Conservation (phyloP, 495 filamentous ascomycete genomes). For the Aspergillus sclerotioniger region DNA sequence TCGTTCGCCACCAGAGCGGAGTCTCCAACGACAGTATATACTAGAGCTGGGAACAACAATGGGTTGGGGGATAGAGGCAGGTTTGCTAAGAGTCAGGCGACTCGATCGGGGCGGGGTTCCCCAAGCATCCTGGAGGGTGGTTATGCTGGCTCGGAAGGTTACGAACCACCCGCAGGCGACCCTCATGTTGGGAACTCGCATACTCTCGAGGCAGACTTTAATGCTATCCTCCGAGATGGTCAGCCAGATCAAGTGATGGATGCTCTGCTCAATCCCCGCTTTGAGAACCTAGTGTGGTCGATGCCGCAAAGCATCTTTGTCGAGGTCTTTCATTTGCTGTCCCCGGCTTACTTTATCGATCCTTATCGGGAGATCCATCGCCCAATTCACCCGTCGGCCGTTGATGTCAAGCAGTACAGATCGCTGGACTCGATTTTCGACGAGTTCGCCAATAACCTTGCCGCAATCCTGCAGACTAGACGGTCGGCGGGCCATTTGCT, state of each 20-base stretch:
- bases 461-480: slow-evolving; percentile 37
- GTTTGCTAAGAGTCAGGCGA: not conserved
- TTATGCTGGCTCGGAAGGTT: not conserved
- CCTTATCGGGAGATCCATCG: slow-evolving; percentile 51
- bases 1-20: not conserved
- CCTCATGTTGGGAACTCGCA: slow-evolving; percentile 7
- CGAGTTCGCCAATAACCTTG: slow-evolving; percentile 40
- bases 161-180: not conserved
- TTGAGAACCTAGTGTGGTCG: slow-evolving; percentile 29
- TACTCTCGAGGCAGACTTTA: slow-evolving; percentile 24
- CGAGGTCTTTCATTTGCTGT: slow-evolving; percentile 37
- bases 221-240: slow-evolving; percentile 27
- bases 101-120: not conserved
- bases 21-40: not conserved
- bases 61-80: not conserved
- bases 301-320: slow-evolving; percentile 37
- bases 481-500: slow-evolving; percentile 25
- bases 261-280: slow-evolving; percentile 33
- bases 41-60: not conserved
- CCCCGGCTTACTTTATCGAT: slow-evolving; percentile 42
- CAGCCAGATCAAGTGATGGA: slow-evolving; percentile 43
- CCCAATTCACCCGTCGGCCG: slow-evolving; percentile 42
- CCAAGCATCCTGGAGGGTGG: not conserved
- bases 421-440: slow-evolving; percentile 33
- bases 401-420: slow-evolving; percentile 25